Evolutionary conservation across 768 basidiomycete species (phyloP), one percentile per base, ranked within the genome.

Genomic region (Termitomyces sp.): DNA sequence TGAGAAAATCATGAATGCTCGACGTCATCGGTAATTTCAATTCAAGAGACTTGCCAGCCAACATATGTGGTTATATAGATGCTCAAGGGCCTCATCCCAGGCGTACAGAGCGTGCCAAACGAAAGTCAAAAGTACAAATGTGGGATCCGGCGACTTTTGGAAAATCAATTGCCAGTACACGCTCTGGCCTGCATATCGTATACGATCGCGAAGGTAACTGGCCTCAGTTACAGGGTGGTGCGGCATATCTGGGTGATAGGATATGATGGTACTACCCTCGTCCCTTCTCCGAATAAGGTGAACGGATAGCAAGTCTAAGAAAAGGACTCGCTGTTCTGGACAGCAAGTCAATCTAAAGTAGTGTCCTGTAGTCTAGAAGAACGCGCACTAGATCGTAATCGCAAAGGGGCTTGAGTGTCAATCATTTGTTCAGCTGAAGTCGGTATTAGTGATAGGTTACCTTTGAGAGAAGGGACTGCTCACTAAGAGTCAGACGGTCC

Each of bases 211-310:
- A 7, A 83, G 69, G 56, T 73, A 76, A 0, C 59, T 44, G 0
- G 79, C 79, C 4, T 69, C 67, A 0, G 79, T 81, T 1, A 73
- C 74, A 24, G 73, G 74, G 13, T 73, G 44, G 26, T 73, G 18
- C 6, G 29, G 67, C 43, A 70, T 61, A 18, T 62, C 70, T 14
- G 78, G 77, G 61, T 82, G 80, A 54, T 76, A 83, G 10, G 78
- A 79, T 14, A 83, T 76, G 37, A 83, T 76, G 3, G 79, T 81
- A 59, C 72, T 81, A 5, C 72, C 81, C 6, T 74, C 73, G 12
- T 76, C 70, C 24, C 67, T 61, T 37, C 73, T 72, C 20, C 79
- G 78, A 51, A 81, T 73, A 4, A 80, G 69, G 61, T 82, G 80
- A 6, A 83, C 71, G 8, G 79, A 74, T 1, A 82, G 68, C 9